Evolutionary conservation across 805 yeast species (phyloP).

Genomic region (Metschnikowia arizonensis): DNA sequence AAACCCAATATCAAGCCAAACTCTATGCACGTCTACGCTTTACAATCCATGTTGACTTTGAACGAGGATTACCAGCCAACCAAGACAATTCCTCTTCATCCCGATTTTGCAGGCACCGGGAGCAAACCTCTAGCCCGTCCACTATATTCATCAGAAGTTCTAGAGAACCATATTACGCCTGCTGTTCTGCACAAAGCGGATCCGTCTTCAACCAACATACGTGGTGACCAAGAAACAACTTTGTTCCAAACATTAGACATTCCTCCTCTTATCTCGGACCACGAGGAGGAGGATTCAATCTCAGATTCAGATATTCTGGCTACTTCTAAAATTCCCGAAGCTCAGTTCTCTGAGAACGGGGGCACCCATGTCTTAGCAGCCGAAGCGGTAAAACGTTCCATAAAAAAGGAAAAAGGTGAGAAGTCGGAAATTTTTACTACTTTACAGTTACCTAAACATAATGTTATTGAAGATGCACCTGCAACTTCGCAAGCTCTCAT

Average conservation of each 20-base stretch:
- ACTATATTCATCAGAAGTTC: background rate
- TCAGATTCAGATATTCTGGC: slow-evolving; percentile 26
- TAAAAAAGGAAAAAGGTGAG: slow-evolving; percentile 13
- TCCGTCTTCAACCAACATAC: background rate
- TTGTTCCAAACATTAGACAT: slow-evolving; percentile 20
- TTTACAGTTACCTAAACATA: background rate
- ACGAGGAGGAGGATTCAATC: slow-evolving; percentile 25
- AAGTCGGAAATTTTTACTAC: background rate
- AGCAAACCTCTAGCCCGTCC: background rate
- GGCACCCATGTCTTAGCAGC: slow-evolving; percentile 13
- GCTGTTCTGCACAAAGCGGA: background rate
- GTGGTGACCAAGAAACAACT: background rate
- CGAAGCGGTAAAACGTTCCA: slow-evolving; percentile 21
- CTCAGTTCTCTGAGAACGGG: slow-evolving; percentile 5
- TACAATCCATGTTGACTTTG: slow-evolving; percentile 11
- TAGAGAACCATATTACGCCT: background rate
- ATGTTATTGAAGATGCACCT: background rate
- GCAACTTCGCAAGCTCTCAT: slow-evolving; percentile 2
- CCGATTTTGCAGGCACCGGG: slow-evolving; percentile 3
- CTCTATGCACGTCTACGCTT: background rate
- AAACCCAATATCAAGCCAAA: background rate
- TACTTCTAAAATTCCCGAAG: slow-evolving; percentile 4
- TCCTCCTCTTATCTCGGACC: slow-evolving; percentile 32
- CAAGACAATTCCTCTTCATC: slow-evolving; percentile 8
- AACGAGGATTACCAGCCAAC: slow-evolving; percentile 10